A percentile compares a stretch with the other conserved stretches of the same genome.
These are phyloP conservation scores for Penicillium sclerotigenum DNA, from an alignment of 2,329 filamentous ascomycete species.

Conservation along the genomic window DNA sequence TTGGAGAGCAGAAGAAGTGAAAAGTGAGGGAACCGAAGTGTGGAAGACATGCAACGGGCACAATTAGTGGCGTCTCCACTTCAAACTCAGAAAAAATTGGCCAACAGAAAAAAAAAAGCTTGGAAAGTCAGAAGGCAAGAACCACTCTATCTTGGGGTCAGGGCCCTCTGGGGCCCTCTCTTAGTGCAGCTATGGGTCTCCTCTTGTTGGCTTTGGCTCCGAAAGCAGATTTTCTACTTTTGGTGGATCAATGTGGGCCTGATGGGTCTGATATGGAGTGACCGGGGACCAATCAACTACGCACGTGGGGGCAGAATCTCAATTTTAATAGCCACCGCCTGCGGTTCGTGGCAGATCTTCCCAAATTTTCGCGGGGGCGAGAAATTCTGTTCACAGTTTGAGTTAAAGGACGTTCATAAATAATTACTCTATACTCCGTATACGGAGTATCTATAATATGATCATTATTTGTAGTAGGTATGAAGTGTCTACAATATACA, in stretches of 20 bases:
- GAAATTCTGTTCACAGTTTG: neutral
- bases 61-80: neutral
- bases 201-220: conserved; percentile 2
- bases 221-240: conserved; percentile 2
- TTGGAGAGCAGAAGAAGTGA: neutral
- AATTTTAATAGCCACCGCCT: conserved; percentile 10
- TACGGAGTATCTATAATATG: neutral
- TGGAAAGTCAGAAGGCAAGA: neutral
- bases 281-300: conserved; percentile 27
- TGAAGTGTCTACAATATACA: neutral
- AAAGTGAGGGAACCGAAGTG: neutral
- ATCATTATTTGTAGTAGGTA: neutral
- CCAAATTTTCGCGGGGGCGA: conserved; percentile 5
- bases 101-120: conserved; percentile 6
- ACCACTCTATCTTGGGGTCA: neutral
- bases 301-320: conserved; percentile 35
- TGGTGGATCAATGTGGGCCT: conserved; percentile 8
- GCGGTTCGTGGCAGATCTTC: neutral
- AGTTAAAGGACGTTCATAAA: neutral
- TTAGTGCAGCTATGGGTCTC: neutral
- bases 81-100: neutral
- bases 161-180: neutral
- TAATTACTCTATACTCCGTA: neutral
- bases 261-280: conserved; percentile 3
- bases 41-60: neutral